A percentile compares a stretch with the other conserved stretches of the same genome.
These are phyloP conservation scores for Catharanthus roseus DNA, from an alignment of 257 asterid species.

Conservation along the genomic window DNA sequence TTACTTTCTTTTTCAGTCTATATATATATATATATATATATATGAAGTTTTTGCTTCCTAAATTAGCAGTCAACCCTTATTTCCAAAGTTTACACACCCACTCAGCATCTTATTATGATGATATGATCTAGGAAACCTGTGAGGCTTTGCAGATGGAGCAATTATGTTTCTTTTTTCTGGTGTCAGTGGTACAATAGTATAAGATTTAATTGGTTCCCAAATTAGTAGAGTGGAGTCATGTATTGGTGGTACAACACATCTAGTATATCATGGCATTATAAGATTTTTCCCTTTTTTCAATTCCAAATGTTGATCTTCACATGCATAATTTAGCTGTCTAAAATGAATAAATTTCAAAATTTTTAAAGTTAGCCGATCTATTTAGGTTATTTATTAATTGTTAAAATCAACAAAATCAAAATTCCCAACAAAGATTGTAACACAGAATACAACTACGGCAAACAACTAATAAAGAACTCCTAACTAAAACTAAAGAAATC, in stretches of 20 bases:
- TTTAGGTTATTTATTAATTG: not conserved
- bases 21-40: no score
- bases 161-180: not conserved
- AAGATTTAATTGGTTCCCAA: not conserved
- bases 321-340: no score
- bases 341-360: no score
- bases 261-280: not conserved
- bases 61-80: no score
- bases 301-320: no score
- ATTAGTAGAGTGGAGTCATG: not conserved
- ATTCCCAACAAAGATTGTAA: no score
- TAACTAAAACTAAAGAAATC: not conserved
- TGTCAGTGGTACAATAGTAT: not conserved
- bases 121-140: not conserved
- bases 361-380: no score
- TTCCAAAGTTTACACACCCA: not conserved
- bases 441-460: not conserved
- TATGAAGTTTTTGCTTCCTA: no score
- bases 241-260: not conserved
- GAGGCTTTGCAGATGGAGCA: not conserved
- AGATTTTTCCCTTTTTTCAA: not conserved
- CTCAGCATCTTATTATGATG: not conserved
- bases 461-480: not conserved
- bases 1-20: no score
- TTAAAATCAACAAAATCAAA: not conserved